Percentiles rank a stretch among this genome's conserved stretches.
Conservation (phyloP, 331 rosid genomes). For the Cucumis variabilis region DNA sequence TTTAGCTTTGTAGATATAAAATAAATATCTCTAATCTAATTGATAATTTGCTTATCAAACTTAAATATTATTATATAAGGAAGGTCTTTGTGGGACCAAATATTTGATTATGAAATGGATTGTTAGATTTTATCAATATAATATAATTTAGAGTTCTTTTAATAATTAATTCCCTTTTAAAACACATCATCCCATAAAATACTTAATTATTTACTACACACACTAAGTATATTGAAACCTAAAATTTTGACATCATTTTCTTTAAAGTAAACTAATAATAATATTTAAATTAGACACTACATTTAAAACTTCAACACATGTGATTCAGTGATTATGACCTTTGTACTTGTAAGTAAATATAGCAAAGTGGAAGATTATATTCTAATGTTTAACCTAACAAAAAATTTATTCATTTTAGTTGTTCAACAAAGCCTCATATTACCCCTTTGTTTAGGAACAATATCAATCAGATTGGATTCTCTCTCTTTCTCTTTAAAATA, state of each 20-base stretch:
- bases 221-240: neutral
- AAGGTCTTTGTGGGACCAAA: neutral
- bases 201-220: no score
- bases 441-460: neutral
- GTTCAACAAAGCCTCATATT: neutral
- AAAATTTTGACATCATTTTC: neutral
- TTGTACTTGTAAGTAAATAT: no score
- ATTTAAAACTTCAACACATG: no score
- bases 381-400: no score
- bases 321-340: neutral
- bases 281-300: no score
- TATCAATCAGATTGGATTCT: neutral
- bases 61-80: neutral
- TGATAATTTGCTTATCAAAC: neutral
- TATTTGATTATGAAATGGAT: neutral
- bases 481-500: neutral
- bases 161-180: neutral
- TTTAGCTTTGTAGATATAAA: no score
- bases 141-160: neutral
- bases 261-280: neutral
- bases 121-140: neutral
- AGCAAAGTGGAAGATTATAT: neutral
- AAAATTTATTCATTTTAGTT: no score
- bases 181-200: no score
- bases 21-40: neutral